These are phyloP conservation scores for Musa troglodytarum DNA, from an alignment of 176 grass and related monocot species.

Conservation along the genomic window DNA sequence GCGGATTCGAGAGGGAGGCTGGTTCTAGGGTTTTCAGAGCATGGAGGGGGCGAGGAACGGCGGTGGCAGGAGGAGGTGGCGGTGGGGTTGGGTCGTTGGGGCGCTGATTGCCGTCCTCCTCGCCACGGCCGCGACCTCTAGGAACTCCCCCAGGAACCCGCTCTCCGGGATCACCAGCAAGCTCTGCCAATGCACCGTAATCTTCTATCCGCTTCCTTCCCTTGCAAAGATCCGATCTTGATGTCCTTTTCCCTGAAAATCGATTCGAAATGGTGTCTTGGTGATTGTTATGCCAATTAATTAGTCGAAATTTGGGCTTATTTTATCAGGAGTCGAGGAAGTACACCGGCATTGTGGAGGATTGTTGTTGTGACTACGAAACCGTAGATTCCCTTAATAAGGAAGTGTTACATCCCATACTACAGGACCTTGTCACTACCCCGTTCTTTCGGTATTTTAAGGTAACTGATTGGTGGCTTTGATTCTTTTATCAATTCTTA, in stretches of 20 bases:
- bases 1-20: too few relatives aligned
- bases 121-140: constrained; percentile 38
- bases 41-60: not conserved
- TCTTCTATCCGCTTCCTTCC: not conserved
- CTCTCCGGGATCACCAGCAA: constrained; percentile 13
- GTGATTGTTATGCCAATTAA: not conserved
- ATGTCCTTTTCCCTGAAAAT: too few relatives aligned
- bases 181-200: constrained; percentile 48
- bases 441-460: constrained; percentile 99
- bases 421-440: constrained; percentile 63
- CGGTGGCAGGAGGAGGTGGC: not conserved
- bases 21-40: too few relatives aligned
- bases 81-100: constrained; percentile 18
- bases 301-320: not conserved
- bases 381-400: constrained; percentile 69
- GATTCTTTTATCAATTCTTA: too few relatives aligned
- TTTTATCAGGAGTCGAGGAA: constrained; percentile 41
- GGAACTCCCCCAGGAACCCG: constrained; percentile 29
- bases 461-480: constrained; percentile 22
- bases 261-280: not conserved
- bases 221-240: not conserved
- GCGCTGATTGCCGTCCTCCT: constrained; percentile 43
- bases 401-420: constrained; percentile 61
- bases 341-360: constrained; percentile 89
- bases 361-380: constrained; percentile 92